Base-by-base conservation (phyloP, 2,329 filamentous ascomycete species). In the Penicillium italicum region DNA sequence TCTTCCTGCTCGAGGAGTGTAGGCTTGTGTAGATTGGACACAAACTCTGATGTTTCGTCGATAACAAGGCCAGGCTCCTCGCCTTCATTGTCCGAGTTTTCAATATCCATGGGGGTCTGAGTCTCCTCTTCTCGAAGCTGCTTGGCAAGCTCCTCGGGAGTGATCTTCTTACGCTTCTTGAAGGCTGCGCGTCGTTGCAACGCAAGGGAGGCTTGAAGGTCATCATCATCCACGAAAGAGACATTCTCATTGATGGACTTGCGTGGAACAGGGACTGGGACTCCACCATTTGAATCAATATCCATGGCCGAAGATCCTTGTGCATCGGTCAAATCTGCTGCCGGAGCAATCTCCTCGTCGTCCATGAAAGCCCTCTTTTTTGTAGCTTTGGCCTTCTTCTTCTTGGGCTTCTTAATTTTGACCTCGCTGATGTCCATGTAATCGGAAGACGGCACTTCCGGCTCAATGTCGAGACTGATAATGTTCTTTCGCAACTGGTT, bases 361-460 rank as follows among this genome's bases (percentile, higher is more conserved):
- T 86, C 83, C n/a, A 80, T 75, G 16, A 66, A 58, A 1, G 81
- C 81, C 63, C 87, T 88, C 69, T 89, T 85, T 48, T 89, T 82
- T 2, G 88, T 90, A 24, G 84, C 81, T 72, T 91, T 93, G 31
- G 85, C 82, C 75, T 93, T 94, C 74, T 86, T 80, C 76, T 88
- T 97, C 76, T 96, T 97, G 0, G 90, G 87, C 72, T 96, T 99
- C 76, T 91, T 95, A 60, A 97, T 83, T 74, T 97, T 99, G 68
- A 97, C 84, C 64, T 94, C 88, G 1, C 89, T 89, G 16, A 87
- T 77, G 59, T 96, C 91, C 61, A 95, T 80, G 71, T 99, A 99
- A 72, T 99, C 94, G 18, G 92, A 96, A 16, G 83, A 77, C 1
- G 86, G 86, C 9, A 83, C 80, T 41, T 89, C 85, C 18, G 81